Evolutionary conservation across 2,329 filamentous ascomycete genomes (phyloP).

Genomic region (Ophiosphaerella narmari): DNA sequence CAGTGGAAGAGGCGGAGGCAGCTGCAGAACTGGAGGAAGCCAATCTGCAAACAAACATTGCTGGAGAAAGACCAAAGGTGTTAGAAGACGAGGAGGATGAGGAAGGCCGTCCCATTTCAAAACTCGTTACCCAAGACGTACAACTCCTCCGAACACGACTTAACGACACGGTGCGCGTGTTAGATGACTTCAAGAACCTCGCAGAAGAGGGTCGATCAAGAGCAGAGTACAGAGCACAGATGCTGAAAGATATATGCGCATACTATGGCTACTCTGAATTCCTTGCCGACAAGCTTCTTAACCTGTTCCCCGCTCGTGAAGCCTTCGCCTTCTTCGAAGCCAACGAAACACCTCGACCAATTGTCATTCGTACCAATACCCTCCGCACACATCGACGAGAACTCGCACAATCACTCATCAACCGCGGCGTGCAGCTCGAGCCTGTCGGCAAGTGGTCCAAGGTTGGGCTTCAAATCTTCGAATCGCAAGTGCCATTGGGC

Average conservation of each 20-base stretch:
- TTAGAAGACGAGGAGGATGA: slow-evolving; percentile 64
- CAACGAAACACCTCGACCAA: slow-evolving; percentile 90
- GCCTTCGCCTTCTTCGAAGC: slow-evolving; percentile 98
- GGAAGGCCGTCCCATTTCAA: slow-evolving; percentile 59
- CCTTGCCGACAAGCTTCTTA: slow-evolving; percentile 94
- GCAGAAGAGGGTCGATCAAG: slow-evolving; percentile 80
- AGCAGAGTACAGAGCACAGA: slow-evolving; percentile 82
- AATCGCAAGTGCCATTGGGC: slow-evolving; percentile 83
- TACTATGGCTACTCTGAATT: slow-evolving; percentile 97
- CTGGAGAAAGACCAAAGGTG: slow-evolving; percentile 66
- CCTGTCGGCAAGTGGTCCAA: slow-evolving; percentile 99
- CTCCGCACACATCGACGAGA: slow-evolving; percentile 77
- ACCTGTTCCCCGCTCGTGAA: slow-evolving; percentile 88
- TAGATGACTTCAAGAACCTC: slow-evolving; percentile 85
- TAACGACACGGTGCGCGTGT: slow-evolving; percentile 87
- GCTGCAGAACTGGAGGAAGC: slow-evolving; percentile 84
- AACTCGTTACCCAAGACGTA: slow-evolving; percentile 79
- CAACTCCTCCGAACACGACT: slow-evolving; percentile 87
- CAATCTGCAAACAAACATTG: slow-evolving; percentile 91
- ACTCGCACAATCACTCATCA: slow-evolving; percentile 90
- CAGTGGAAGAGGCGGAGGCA: slow-evolving; percentile 79
- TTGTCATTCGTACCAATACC: slow-evolving; percentile 97
- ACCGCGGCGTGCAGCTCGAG: slow-evolving; percentile 93
- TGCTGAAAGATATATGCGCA: slow-evolving; percentile 88
- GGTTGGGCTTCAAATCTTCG: slow-evolving; percentile 94